phyloP scores from a whole-genome alignment of 148 eudicot species.

The Fagopyrum esculentum region DNA sequence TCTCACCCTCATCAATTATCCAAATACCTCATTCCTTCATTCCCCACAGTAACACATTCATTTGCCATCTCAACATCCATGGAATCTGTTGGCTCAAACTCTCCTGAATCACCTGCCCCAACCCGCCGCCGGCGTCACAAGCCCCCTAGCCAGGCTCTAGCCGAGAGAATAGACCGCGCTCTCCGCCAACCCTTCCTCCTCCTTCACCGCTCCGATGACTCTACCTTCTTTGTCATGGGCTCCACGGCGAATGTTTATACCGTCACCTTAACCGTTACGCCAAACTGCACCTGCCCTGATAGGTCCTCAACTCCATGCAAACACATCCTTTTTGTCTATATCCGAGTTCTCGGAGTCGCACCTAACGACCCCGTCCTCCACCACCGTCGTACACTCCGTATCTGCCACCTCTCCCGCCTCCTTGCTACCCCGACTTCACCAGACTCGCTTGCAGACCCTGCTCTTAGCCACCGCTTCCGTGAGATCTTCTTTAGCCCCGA shows the following conservation, averaged over 20 bases:
- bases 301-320: conserved; percentile 42
- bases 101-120: conserved; percentile 17
- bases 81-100: conserved; percentile 45
- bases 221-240: conserved; percentile 43
- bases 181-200: conserved; percentile 57
- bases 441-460: conserved; percentile 37
- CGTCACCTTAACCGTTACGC: conserved; percentile 31
- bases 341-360: conserved; percentile 42
- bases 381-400: conserved; percentile 44
- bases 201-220: conserved; percentile 44
- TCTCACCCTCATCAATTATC: conserved; percentile 18
- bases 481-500: conserved; percentile 28
- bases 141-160: conserved; percentile 38
- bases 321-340: conserved; percentile 43
- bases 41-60: not conserved
- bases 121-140: conserved; percentile 13
- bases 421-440: conserved; percentile 32
- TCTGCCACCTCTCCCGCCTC: conserved; percentile 56
- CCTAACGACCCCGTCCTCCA: conserved; percentile 36
- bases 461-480: conserved; percentile 55
- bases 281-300: conserved; percentile 56
- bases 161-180: conserved; percentile 60
- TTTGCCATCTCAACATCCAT: conserved; percentile 16
- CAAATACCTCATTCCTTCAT: conserved; percentile 19
- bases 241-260: conserved; percentile 54